Evolutionary conservation across 306 rosid species (phyloP).

Genomic region (Calophaca sinica): DNA sequence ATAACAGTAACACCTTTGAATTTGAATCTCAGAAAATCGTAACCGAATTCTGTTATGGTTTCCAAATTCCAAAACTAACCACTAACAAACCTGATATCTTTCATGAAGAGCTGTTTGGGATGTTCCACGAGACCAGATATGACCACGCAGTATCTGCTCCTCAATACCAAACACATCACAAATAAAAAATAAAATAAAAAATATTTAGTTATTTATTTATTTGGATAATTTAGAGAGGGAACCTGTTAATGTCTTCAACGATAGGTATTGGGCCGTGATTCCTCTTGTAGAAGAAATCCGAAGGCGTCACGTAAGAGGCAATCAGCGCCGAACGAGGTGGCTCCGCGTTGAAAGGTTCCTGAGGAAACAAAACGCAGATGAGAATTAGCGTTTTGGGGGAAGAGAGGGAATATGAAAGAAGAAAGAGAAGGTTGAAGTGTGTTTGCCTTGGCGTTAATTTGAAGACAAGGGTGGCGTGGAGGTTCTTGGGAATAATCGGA

Average conservation of each 20-base stretch:
- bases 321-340: constrained; percentile 74
- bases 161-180: constrained; percentile 31
- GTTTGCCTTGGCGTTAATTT: constrained; percentile 47
- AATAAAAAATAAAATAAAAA: constrained; percentile 24
- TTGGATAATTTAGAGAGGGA: not conserved
- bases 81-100: constrained; percentile 74
- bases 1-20: not conserved
- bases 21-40: not conserved
- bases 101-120: constrained; percentile 69
- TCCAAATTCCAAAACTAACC: constrained; percentile 8
- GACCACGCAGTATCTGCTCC: constrained; percentile 66
- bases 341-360: constrained; percentile 93
- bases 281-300: constrained; percentile 87
- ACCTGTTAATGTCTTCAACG: constrained; percentile 79
- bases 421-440: not conserved
- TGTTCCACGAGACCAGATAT: constrained; percentile 67
- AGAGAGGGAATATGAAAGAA: not conserved
- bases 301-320: constrained; percentile 77
- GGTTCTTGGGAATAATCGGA: constrained; percentile 55
- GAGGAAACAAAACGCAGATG: constrained; percentile 6
- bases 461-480: constrained; percentile 51
- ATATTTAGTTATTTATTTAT: not conserved
- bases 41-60: not conserved
- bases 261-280: constrained; percentile 91
- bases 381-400: constrained; percentile 21